Conservation (phyloP, 192 early-diverging fungal species). For the Coemansia sp. region DNA sequence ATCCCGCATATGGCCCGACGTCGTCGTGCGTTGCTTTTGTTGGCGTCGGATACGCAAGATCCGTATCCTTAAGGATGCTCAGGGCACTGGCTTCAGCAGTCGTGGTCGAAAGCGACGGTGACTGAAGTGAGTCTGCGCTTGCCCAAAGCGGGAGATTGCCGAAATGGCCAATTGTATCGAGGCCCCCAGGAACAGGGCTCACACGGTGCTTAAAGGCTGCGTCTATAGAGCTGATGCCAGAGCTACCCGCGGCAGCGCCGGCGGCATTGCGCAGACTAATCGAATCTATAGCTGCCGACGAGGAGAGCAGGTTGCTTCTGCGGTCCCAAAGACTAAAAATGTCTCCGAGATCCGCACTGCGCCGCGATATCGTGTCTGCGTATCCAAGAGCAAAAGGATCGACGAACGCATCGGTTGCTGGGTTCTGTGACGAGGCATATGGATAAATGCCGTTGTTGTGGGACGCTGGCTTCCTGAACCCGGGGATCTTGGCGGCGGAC, state of each 20-base stretch:
- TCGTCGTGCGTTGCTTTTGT: conserved; percentile 10
- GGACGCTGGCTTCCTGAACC: conserved; percentile 8
- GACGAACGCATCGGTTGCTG: background rate
- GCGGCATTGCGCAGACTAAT: conserved; percentile 10
- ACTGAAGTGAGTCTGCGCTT: background rate
- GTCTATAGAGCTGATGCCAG: background rate
- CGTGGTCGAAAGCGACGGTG: conserved; percentile 25
- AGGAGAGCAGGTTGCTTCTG: conserved; percentile 1
- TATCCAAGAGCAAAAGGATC: background rate
- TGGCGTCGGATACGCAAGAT: conserved; percentile 48
- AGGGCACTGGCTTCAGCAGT: conserved; percentile 50
- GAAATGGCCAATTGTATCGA: conserved; percentile 6
- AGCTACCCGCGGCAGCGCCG: conserved; percentile 2
- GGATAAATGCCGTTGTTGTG: too few species aligned
- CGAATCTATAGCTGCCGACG: conserved; percentile 20
- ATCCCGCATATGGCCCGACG: conserved; percentile 3
- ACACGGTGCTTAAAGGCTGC: background rate
- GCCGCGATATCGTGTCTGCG: conserved; percentile 8
- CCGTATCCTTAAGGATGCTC: conserved; percentile 52
- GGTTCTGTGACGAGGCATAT: conserved; percentile 3
- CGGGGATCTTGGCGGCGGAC: background rate
- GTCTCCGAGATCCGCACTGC: conserved; percentile 30
- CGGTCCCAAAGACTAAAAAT: conserved; percentile 20
- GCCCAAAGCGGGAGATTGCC: conserved; percentile 17
- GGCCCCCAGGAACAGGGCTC: background rate